phyloP scores from a whole-genome alignment of 768 basidiomycete species.

The Cyathus striatus region DNA sequence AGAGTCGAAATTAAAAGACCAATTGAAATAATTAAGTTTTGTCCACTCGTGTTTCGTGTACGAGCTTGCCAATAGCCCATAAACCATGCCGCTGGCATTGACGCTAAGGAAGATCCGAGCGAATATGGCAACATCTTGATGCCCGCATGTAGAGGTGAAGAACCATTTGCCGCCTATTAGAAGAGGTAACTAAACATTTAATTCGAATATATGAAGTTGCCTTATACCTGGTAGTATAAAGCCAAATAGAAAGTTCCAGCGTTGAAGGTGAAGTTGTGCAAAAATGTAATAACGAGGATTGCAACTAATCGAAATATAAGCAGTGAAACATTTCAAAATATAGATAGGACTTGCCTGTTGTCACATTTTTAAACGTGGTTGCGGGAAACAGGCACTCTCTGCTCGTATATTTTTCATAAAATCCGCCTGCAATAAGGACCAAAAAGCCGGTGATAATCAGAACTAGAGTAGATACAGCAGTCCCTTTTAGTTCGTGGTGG shows the following conservation, averaged over 20 bases:
- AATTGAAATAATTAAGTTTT: slow-evolving; percentile 56
- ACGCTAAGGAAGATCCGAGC: slow-evolving; percentile 78
- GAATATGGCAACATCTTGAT: slow-evolving; percentile 78
- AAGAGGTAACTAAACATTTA: no score
- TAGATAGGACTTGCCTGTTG: slow-evolving; percentile 45
- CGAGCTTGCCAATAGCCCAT: slow-evolving; percentile 62
- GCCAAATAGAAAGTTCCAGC: slow-evolving; percentile 86
- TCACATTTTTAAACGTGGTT: slow-evolving; percentile 51
- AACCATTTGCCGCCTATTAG: slow-evolving; percentile 61
- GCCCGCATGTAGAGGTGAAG: slow-evolving; percentile 69
- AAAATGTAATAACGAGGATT: slow-evolving; percentile 64
- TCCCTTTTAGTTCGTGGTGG: no score
- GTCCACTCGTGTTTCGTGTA: slow-evolving; percentile 52
- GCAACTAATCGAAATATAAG: slow-evolving; percentile 35
- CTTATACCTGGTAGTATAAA: slow-evolving; percentile 70
- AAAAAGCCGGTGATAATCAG: slow-evolving; percentile 53
- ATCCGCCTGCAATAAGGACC: slow-evolving; percentile 51
- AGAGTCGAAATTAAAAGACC: slow-evolving; percentile 63
- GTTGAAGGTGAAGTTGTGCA: slow-evolving; percentile 81
- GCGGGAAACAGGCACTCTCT: slow-evolving; percentile 73
- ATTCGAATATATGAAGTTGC: no score
- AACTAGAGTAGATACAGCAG: slow-evolving; percentile 51
- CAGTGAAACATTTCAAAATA: slow-evolving; percentile 8
- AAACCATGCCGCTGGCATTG: slow-evolving; percentile 83
- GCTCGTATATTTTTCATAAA: slow-evolving; percentile 64